Evolutionary conservation across 768 basidiomycete genomes (phyloP), one percentile per base, ranked within the genome.

Genomic region (Boletellus ananiceps): DNA sequence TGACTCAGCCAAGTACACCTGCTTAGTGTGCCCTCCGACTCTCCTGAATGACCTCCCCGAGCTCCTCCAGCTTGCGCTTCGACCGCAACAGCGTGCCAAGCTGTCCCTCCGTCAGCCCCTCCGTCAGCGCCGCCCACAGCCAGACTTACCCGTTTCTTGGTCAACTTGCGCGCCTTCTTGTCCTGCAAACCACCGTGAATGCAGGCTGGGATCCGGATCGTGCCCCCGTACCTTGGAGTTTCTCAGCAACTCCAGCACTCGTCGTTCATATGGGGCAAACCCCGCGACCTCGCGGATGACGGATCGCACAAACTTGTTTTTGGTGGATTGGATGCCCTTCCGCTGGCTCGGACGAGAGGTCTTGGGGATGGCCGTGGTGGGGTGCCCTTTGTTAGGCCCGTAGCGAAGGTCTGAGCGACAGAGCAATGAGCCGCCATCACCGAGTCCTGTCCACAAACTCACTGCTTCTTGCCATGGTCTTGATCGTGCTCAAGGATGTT

Each of bases 101-200:
- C 93, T 93, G 23, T 13, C 18, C 23, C 15, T 40, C 34, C 32
- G 39, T 56, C 50, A 49, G 52, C 32, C 6, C 27, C 19, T 19
- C 19, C n/a, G 12, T 4, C 0, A 0, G 27, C 25, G 8, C 18
- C 32, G 16, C 29, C 9, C 19, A 11, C 32, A 8, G 43, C 32
- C 18, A 49, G n/a, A 82, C 86, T 61, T 65, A 96, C 95, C 80
- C 93, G 86, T 80, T 95, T 97, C 86, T 99, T 99, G 62, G 93
- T 94, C 79, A 98, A 78, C 78, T 98, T 98, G 71, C 93, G 82
- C 52, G 95, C 95, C 76, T 95, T 97, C 84, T 99, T 99, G 72
- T 99, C 95, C 93, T 93, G 64, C 39, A 49, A 41, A 44, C 16
- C 29, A 38, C 12, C 7, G 33, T 49, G 18, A 54, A 27, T 25